Conservation (phyloP, 129 eudicot species). For the Ambrosia trifida region DNA sequence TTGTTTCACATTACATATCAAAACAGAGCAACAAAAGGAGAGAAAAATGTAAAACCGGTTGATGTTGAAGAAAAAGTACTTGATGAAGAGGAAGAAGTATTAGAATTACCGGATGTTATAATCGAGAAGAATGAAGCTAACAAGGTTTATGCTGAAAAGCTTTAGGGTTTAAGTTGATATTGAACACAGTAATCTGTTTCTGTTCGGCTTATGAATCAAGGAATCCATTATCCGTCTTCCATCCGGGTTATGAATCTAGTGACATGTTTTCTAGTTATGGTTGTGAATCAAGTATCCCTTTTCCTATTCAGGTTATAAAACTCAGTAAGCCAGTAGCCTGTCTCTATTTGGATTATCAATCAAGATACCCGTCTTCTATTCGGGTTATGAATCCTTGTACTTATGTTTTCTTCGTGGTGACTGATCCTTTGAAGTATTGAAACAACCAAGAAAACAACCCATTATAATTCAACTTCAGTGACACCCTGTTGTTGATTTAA, state of each 20-base stretch:
- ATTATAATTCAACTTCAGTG: conserved; percentile 29
- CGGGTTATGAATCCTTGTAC: too few species aligned
- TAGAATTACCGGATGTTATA: conserved; percentile 39
- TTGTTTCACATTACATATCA: conserved; percentile 38
- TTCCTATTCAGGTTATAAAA: background rate
- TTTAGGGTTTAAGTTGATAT: conserved; percentile 69
- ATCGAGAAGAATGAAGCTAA: conserved; percentile 71
- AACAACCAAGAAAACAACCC: conserved; percentile 98
- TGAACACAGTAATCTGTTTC: too few species aligned
- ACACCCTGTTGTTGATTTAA: conserved; percentile 27
- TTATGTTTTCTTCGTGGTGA: conserved; percentile 44
- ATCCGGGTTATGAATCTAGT: background rate
- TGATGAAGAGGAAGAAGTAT: conserved; percentile 68
- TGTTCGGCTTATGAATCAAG: background rate
- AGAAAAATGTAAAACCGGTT: conserved; percentile 20
- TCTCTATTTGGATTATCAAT: too few species aligned
- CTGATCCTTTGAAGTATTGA: conserved; percentile 63
- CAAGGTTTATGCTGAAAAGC: conserved; percentile 75
- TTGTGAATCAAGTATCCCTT: too few species aligned
- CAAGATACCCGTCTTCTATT: too few species aligned
- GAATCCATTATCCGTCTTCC: background rate
- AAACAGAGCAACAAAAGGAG: conserved; percentile 21
- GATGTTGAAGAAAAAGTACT: conserved; percentile 53
- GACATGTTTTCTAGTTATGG: background rate
- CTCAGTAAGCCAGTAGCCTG: too few species aligned